These are phyloP conservation scores for Chaetomiaceae sp. DNA, from an alignment of 2,329 filamentous ascomycete genomes.

Conservation along the genomic window DNA sequence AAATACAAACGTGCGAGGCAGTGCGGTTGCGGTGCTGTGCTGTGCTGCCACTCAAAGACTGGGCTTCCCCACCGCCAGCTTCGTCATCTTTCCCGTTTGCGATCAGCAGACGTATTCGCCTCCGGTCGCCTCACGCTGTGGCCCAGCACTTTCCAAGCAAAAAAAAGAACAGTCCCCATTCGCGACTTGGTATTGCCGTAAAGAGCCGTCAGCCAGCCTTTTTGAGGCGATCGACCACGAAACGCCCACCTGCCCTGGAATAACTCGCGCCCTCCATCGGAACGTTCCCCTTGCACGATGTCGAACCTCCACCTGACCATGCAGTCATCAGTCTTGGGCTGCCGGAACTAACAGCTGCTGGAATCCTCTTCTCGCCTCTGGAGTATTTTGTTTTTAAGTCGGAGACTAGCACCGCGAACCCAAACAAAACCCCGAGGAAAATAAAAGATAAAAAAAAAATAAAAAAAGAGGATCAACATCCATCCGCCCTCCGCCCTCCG, in stretches of 20 bases:
- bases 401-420: background rate
- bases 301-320: conserved; percentile 17
- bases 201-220: conserved; percentile 1
- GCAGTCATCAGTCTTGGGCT: conserved; percentile 18
- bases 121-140: conserved; percentile 1
- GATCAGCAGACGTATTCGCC: conserved; percentile 17
- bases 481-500: too few relatives aligned
- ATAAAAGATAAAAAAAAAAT: background rate
- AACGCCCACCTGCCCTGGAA: background rate
- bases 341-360: conserved; percentile 16
- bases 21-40: background rate
- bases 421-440: background rate
- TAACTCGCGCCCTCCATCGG: background rate
- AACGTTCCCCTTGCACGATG: conserved; percentile 13
- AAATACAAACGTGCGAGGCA: conserved; percentile 1
- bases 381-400: background rate
- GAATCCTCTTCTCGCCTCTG: conserved; percentile 1
- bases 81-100: conserved; percentile 15
- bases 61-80: conserved; percentile 11
- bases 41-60: conserved; percentile 4
- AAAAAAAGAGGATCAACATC: conserved; percentile 11
- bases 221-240: conserved; percentile 3
- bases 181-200: conserved; percentile 1
- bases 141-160: conserved; percentile 1
- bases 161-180: background rate